Evolutionary conservation across 768 basidiomycete genomes (phyloP).

Genomic region (Trametes maxima): DNA sequence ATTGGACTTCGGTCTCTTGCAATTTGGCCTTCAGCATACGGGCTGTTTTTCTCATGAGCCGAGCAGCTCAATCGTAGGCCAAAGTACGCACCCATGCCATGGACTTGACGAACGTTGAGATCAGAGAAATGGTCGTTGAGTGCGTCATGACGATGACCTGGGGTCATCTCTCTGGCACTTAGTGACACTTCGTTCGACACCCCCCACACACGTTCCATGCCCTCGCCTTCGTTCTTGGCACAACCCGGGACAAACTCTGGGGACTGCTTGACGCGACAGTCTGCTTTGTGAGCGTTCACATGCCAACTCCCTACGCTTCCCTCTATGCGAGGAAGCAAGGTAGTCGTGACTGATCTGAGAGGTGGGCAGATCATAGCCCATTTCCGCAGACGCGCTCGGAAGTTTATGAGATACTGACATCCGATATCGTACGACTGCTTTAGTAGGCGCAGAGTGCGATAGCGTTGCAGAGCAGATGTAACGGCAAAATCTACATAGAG

Average conservation of each 20-base stretch:
- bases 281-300: conserved; percentile 13
- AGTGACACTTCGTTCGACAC: conserved; percentile 2
- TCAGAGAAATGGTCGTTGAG: conserved; percentile 23
- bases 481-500: background rate
- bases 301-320: conserved; percentile 22
- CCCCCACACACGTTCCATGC: conserved; percentile 18
- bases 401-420: conserved; percentile 28
- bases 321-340: background rate
- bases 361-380: background rate
- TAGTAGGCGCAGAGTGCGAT: background rate
- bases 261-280: conserved; percentile 14
- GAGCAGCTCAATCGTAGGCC: background rate
- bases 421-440: conserved; percentile 30
- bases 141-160: conserved; percentile 24
- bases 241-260: conserved; percentile 14
- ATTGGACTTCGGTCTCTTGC: background rate
- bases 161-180: conserved; percentile 19
- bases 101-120: conserved; percentile 11
- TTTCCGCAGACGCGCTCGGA: conserved; percentile 13
- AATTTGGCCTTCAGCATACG: background rate
- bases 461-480: background rate
- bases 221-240: conserved; percentile 18
- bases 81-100: background rate
- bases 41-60: background rate
- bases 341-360: background rate